These are phyloP conservation scores for Trichoderma sp. DNA, from an alignment of 2,329 filamentous ascomycete genomes.

Conservation along the genomic window DNA sequence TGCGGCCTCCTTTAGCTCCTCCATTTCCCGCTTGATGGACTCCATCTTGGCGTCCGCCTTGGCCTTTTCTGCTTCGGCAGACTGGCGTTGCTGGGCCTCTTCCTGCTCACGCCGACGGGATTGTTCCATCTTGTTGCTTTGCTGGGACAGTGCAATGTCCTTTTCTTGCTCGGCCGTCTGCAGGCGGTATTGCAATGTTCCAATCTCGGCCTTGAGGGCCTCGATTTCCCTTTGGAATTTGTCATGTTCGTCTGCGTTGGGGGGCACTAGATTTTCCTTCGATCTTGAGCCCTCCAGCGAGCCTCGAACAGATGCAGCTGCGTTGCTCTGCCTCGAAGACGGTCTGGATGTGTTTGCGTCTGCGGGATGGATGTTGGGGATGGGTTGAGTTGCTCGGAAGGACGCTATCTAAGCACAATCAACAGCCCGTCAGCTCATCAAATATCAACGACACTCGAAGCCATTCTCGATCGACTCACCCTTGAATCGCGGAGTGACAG, in stretches of 20 bases:
- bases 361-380: slow-evolving; percentile 58
- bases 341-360: slow-evolving; percentile 40
- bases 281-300: slow-evolving; percentile 56
- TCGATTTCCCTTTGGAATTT: slow-evolving; percentile 60
- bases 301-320: slow-evolving; percentile 41
- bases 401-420: slow-evolving; percentile 38
- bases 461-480: slow-evolving; percentile 32
- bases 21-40: slow-evolving; percentile 49
- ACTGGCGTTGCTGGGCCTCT: slow-evolving; percentile 68
- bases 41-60: slow-evolving; percentile 51
- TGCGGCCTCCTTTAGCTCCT: slow-evolving; percentile 47
- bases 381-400: slow-evolving; percentile 52
- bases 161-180: slow-evolving; percentile 85
- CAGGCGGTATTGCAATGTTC: slow-evolving; percentile 81
- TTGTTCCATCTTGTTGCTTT: slow-evolving; percentile 81
- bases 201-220: slow-evolving; percentile 83
- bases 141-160: slow-evolving; percentile 72
- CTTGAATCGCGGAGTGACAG: slow-evolving; percentile 37
- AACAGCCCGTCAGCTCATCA: not conserved
- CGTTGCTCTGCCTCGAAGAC: slow-evolving; percentile 40
- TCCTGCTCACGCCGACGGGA: slow-evolving; percentile 77
- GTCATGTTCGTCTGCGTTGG: slow-evolving; percentile 58
- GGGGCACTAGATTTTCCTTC: slow-evolving; percentile 58
- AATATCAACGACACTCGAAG: not conserved
- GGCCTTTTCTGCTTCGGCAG: slow-evolving; percentile 53